Base-by-base conservation (phyloP, 1,284 basidiomycete species). In the Heterobasidion occidentale region DNA sequence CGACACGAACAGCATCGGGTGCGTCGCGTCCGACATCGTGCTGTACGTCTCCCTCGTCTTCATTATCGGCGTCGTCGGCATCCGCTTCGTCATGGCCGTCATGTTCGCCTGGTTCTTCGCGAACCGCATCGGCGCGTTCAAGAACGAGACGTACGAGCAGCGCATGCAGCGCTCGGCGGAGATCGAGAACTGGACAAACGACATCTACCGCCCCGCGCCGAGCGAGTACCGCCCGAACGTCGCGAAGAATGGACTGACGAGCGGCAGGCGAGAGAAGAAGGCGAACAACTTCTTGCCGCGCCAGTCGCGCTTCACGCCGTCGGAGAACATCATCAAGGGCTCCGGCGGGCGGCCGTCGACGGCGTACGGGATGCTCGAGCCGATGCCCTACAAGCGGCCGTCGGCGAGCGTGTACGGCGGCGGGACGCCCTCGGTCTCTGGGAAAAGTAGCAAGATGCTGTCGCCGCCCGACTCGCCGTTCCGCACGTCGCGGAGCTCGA, bases 31-130 rank as follows among this genome's bases (percentile, higher is more conserved):
- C 20, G 80, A 90, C 59, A 88, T 98, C 59, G 94, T 98, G 46
- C 86, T 99, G 58, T 97, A 96, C 70, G 78, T 98, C 56, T 98
- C 96, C 51, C 86, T 98, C 64, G 84, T 96, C 63, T 97, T 98
- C 81, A 99, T 99, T 70, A 87, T 98, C 61, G 97, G 96, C 59
- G 95, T 98, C 58, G 96, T 99, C 56, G 78, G 83, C 56, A 95
- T 98, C 73, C 93, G 94, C 60, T 99, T 98, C 76, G 77, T 83
- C 63, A 96, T 99, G 94, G 96, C 97, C 46, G 90, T 98, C 64
- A 78, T 93, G 68, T 99, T 99, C 72, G 82, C 91, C 46, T 99
- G 96, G 96, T 99, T 98, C 80, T 86, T 94, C 68, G 93, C 91
- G 20, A 94, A 91, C 89, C 86, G 86, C 66, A 78, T 99, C 46